Evolutionary conservation across 352 stramenopile genomes (phyloP).

Genomic region (Plasmopara muralis): DNA sequence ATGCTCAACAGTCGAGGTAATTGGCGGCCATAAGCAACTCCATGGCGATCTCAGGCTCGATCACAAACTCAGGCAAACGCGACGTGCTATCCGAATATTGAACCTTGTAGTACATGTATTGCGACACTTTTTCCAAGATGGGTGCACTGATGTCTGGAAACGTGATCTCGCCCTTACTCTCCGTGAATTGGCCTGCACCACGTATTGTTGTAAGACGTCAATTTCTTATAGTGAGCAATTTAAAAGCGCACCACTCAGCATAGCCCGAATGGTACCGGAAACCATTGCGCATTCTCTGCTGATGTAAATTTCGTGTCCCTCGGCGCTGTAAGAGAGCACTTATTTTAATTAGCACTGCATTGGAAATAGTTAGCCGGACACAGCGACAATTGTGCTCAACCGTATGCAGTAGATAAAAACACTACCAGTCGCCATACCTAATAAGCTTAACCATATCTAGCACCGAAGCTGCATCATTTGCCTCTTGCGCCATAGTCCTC

Average conservation of each 20-base stretch:
- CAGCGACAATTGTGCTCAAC: not conserved
- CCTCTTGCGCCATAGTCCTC: slow-evolving; percentile 49
- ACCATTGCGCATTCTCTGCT: slow-evolving; percentile 91
- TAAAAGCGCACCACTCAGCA: slow-evolving; percentile 88
- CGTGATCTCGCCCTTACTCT: slow-evolving; percentile 93
- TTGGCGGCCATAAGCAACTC: slow-evolving; percentile 97
- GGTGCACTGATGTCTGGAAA: slow-evolving; percentile 95
- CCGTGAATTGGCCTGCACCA: slow-evolving; percentile 79
- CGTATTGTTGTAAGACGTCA: not conserved
- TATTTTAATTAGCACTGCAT: slow-evolving; percentile 4
- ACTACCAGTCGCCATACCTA: slow-evolving; percentile 30
- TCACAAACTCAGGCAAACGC: slow-evolving; percentile 95
- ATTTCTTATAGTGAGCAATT: not conserved
- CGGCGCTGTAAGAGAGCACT: slow-evolving; percentile 55
- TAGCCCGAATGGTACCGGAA: slow-evolving; percentile 94
- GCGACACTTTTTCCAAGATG: slow-evolving; percentile 96
- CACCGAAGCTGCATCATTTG: slow-evolving; percentile 22
- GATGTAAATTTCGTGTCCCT: slow-evolving; percentile 94
- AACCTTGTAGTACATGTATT: slow-evolving; percentile 99
- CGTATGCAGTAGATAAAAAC: not conserved
- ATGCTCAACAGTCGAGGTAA: slow-evolving; percentile 87
- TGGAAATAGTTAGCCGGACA: not conserved
- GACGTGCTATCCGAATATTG: slow-evolving; percentile 92
- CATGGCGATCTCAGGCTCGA: slow-evolving; percentile 97
- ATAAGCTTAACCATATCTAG: slow-evolving; percentile 80